Conservation (phyloP, 2,329 filamentous ascomycete species). For the Zarea fungicola region DNA sequence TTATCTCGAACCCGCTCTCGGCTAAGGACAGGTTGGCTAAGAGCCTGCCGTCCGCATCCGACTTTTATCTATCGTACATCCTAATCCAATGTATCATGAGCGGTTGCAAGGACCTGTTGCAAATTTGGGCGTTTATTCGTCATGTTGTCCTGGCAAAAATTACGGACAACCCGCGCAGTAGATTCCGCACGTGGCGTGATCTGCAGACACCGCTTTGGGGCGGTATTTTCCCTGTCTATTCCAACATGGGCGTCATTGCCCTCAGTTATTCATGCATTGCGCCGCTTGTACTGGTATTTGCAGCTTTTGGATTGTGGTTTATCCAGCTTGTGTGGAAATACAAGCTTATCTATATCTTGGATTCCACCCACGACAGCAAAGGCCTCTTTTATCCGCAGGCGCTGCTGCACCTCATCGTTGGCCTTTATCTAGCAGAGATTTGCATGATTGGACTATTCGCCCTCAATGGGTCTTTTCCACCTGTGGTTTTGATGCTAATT, state of each 20-base stretch:
- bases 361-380: conserved; percentile 78
- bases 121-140: conserved; percentile 57
- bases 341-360: conserved; percentile 82
- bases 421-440: conserved; percentile 75
- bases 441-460: conserved; percentile 83
- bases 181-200: conserved; percentile 72
- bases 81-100: conserved; percentile 84
- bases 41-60: conserved; percentile 76
- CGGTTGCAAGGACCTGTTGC: conserved; percentile 68
- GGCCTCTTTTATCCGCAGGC: conserved; percentile 84
- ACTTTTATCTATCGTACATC: conserved; percentile 93
- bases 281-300: conserved; percentile 78
- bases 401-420: conserved; percentile 77
- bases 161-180: conserved; percentile 71
- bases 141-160: conserved; percentile 61
- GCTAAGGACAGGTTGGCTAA: conserved; percentile 62
- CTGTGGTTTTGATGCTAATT: conserved; percentile 69
- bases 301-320: conserved; percentile 68
- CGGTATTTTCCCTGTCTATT: conserved; percentile 74
- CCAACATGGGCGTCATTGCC: conserved; percentile 74
- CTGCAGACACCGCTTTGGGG: conserved; percentile 77
- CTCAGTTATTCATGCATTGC: conserved; percentile 85
- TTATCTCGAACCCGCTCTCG: conserved; percentile 55
- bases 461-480: conserved; percentile 60
- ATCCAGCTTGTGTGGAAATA: conserved; percentile 89